Evolutionary conservation across 78 protist genomes (phyloP).

Genomic region (Parvularia atlantis): DNA sequence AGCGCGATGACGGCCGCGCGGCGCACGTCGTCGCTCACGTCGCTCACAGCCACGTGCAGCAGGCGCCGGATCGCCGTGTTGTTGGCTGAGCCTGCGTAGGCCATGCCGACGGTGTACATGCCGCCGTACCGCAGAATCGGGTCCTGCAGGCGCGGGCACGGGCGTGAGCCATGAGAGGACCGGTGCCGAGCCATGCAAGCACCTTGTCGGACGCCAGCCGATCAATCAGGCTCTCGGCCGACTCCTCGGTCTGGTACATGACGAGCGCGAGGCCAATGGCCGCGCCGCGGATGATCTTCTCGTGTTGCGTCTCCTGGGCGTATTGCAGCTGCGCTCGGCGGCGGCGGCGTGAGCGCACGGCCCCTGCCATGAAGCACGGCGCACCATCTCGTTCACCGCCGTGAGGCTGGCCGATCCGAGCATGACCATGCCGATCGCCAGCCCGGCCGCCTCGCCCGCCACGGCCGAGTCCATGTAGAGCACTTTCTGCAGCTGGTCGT

Average conservation of each 20-base stretch:
- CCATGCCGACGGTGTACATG: slow-evolving; percentile 79
- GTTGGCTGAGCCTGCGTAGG: slow-evolving; percentile 89
- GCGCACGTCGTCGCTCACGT: slow-evolving; percentile 94
- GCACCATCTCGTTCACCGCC: slow-evolving; percentile 76
- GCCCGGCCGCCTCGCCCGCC: slow-evolving; percentile 94
- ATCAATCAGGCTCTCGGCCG: slow-evolving; percentile 71
- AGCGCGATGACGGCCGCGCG: slow-evolving; percentile 92
- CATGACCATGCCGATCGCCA: slow-evolving; percentile 92
- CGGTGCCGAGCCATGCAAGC: not conserved
- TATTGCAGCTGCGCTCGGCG: not conserved
- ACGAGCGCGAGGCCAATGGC: slow-evolving; percentile 78
- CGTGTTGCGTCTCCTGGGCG: slow-evolving; percentile 97
- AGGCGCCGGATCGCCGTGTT: slow-evolving; percentile 73
- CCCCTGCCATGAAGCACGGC: not conserved
- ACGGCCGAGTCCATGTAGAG: slow-evolving; percentile 75
- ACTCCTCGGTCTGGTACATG: slow-evolving; percentile 79
- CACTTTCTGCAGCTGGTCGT: slow-evolving; percentile 55
- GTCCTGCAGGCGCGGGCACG: slow-evolving; percentile 14
- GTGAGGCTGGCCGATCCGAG: slow-evolving; percentile 67
- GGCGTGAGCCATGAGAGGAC: not conserved
- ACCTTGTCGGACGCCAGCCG: slow-evolving; percentile 59
- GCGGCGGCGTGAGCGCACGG: not conserved
- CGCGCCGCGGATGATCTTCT: slow-evolving; percentile 90
- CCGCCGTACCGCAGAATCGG: slow-evolving; percentile 82
- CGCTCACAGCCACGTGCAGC: slow-evolving; percentile 94